These are phyloP conservation scores for Blastomyces parvus DNA, from an alignment of 2,329 filamentous ascomycete species.

Conservation along the genomic window DNA sequence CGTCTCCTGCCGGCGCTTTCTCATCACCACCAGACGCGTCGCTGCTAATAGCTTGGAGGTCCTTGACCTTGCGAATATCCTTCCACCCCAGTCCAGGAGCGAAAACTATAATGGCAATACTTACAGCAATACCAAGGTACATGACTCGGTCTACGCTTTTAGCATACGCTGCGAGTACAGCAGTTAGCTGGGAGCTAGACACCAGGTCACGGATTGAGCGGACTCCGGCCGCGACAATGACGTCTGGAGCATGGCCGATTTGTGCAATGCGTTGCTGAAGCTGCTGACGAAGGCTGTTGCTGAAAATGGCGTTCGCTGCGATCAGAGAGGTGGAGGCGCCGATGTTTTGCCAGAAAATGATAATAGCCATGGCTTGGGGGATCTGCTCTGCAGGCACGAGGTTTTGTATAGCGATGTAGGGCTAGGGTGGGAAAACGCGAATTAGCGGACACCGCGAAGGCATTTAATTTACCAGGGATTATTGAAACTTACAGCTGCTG, in stretches of 20 bases:
- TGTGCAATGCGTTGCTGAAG: conserved; percentile 15
- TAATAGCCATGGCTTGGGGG: conserved; percentile 22
- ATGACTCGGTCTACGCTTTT: conserved; percentile 23
- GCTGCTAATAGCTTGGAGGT: conserved; percentile 16
- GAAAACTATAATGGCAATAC: conserved; percentile 18
- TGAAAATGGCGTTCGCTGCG: conserved; percentile 23
- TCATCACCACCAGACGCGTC: conserved; percentile 14
- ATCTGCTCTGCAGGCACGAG: conserved; percentile 20
- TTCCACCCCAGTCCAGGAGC: conserved; percentile 24
- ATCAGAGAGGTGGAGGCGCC: conserved; percentile 24
- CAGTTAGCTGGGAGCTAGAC: conserved; percentile 19
- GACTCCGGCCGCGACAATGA: conserved; percentile 21
- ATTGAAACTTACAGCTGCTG: conserved; percentile 13
- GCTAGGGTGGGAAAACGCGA: conserved; percentile 12
- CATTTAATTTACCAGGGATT: background rate
- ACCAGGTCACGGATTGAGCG: conserved; percentile 20
- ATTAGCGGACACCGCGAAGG: background rate
- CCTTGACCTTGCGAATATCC: conserved; percentile 22
- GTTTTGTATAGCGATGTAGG: conserved; percentile 23
- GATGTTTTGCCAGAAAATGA: conserved; percentile 29
- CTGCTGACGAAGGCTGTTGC: conserved; percentile 19
- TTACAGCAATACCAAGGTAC: conserved; percentile 23
- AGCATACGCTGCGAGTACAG: conserved; percentile 22
- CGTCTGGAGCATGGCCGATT: conserved; percentile 17
- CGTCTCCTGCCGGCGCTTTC: background rate